These are phyloP conservation scores for Paraleonurus japonicus DNA, from an alignment of 257 asterid genomes.

Conservation along the genomic window DNA sequence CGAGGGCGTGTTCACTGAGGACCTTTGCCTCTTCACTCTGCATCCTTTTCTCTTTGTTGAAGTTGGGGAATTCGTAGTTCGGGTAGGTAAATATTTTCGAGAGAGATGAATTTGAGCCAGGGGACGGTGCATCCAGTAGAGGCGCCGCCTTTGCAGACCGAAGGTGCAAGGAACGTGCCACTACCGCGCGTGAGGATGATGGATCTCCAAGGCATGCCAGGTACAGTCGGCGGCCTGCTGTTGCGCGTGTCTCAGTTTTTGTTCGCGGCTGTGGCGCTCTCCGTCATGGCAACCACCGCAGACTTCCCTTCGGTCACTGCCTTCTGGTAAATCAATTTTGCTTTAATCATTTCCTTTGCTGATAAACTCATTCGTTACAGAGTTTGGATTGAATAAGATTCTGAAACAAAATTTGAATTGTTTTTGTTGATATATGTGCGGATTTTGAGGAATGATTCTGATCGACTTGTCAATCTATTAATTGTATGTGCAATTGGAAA, in stretches of 20 bases:
- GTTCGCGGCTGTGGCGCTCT: constrained; percentile 73
- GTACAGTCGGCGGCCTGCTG: constrained; percentile 78
- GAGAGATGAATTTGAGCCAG: constrained; percentile 73
- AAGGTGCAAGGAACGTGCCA: constrained; percentile 66
- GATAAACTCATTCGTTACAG: background rate
- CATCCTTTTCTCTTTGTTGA: background rate
- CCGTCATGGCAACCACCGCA: constrained; percentile 86
- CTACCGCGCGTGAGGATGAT: constrained; percentile 86
- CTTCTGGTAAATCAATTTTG: constrained; percentile 59
- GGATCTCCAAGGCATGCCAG: constrained; percentile 98
- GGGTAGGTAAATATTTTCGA: background rate
- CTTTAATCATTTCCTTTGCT: background rate
- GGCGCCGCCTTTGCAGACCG: constrained; percentile 92
- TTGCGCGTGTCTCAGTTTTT: constrained; percentile 71
- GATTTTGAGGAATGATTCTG: background rate
- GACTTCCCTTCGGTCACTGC: constrained; percentile 99
- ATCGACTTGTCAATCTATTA: constrained; percentile 5
- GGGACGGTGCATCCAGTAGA: constrained; percentile 94
- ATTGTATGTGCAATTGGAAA: background rate
- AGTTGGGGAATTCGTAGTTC: constrained; percentile 20
- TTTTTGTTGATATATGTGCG: background rate
- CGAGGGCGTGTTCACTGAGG: background rate
- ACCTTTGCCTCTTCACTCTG: background rate
- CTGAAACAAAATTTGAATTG: background rate
- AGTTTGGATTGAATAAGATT: background rate